Conservation (phyloP, 1,284 basidiomycete genomes). For the Wallemia ichthyophaga region DNA sequence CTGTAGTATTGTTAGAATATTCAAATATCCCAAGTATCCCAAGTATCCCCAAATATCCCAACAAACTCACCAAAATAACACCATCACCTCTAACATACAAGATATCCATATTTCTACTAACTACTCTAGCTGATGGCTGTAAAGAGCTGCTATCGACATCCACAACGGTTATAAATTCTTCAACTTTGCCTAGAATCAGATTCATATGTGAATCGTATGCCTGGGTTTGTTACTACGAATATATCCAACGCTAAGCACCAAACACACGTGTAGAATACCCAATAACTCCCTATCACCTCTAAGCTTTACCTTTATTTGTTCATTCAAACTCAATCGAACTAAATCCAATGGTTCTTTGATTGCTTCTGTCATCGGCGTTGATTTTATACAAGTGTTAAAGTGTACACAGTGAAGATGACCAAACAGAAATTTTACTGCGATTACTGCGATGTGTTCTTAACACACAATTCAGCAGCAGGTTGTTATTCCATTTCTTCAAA, state of each 20-base stretch:
- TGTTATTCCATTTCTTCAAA: constrained; percentile 8
- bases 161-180: constrained; percentile 80
- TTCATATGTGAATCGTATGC: constrained; percentile 99
- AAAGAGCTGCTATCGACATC: constrained; percentile 21
- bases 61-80: constrained; percentile 44
- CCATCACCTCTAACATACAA: constrained; percentile 89
- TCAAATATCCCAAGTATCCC: too few relatives aligned
- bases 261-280: constrained; percentile 65
- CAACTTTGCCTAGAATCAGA: constrained; percentile 82
- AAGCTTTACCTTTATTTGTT: constrained; percentile 86
- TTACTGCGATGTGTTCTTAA: constrained; percentile 71
- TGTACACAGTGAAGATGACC: constrained; percentile 7
- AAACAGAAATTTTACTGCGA: constrained; percentile 29
- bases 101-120: constrained; percentile 89
- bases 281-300: constrained; percentile 77
- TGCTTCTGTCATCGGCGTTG: constrained; percentile 25
- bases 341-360: constrained; percentile 84
- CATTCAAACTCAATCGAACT: constrained; percentile 75
- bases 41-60: not conserved
- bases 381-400: not conserved
- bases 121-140: constrained; percentile 29
- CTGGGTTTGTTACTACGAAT: constrained; percentile 18
- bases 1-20: too few relatives aligned
- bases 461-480: constrained; percentile 68
- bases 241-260: constrained; percentile 4